Percentiles rank a stretch among this genome's conserved stretches.
These are phyloP conservation scores for Fonsecaea pugnacius DNA, from an alignment of 2,329 filamentous ascomycete species.

Conservation along the genomic window DNA sequence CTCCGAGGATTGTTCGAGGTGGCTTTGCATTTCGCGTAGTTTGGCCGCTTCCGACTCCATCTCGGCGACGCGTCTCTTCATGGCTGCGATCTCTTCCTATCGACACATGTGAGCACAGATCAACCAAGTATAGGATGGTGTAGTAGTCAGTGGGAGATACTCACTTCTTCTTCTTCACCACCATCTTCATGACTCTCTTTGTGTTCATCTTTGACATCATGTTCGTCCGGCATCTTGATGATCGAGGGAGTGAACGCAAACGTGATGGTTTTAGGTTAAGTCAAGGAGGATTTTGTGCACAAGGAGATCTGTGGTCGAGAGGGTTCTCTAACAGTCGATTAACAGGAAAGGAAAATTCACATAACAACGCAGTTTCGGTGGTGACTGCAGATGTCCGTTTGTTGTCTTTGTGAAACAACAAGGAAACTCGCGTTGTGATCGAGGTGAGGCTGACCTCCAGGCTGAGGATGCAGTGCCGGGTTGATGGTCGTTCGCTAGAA, in stretches of 20 bases:
- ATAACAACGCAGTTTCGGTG: not conserved
- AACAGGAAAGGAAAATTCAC: not conserved
- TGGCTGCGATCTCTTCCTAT: conserved; percentile 79
- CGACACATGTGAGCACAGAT: conserved; percentile 5
- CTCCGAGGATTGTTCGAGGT: conserved; percentile 80
- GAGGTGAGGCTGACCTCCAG: not conserved
- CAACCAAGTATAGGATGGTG: not conserved
- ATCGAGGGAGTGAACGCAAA: conserved; percentile 4
- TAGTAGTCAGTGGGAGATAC: conserved; percentile 7
- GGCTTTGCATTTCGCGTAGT: conserved; percentile 83
- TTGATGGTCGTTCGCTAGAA: not conserved
- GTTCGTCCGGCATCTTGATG: conserved; percentile 41
- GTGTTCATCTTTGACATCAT: conserved; percentile 46
- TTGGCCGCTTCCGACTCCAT: conserved; percentile 90
- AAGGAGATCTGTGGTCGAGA: not conserved
- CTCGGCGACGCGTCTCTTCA: conserved; percentile 84
- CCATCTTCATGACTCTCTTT: conserved; percentile 47
- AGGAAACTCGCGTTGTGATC: not conserved
- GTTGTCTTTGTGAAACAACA: not conserved
- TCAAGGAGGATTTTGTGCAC: not conserved
- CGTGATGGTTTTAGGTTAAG: not conserved
- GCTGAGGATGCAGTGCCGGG: not conserved
- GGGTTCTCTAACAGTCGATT: not conserved
- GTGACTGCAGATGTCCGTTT: not conserved
- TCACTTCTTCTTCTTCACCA: conserved; percentile 54